These are phyloP conservation scores for Ceratobasidium sp. DNA, from an alignment of 1,284 basidiomycete species.

Conservation along the genomic window DNA sequence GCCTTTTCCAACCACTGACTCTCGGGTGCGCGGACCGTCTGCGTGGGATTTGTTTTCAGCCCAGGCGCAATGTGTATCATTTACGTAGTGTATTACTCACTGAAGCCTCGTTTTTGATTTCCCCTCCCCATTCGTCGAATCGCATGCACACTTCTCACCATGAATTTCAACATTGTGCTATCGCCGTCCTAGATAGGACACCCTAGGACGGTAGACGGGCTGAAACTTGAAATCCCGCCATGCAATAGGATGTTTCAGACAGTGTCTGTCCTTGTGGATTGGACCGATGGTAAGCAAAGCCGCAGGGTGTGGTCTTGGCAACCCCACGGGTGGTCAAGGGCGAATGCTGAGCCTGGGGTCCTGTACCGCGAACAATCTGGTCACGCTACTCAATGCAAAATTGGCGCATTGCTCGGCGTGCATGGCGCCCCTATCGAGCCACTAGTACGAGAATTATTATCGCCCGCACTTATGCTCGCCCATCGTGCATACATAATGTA, in stretches of 20 bases:
- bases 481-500: background rate
- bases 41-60: conserved; percentile 21
- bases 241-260: conserved; percentile 2
- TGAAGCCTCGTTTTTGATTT: conserved; percentile 3
- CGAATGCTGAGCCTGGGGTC: background rate
- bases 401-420: conserved; percentile 4
- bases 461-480: background rate
- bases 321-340: background rate
- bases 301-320: background rate
- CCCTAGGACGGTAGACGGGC: background rate
- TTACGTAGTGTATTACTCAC: conserved; percentile 28
- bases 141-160: background rate
- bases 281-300: background rate
- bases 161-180: background rate
- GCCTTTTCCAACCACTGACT: background rate
- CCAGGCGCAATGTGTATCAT: conserved; percentile 40
- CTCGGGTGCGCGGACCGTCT: conserved; percentile 42
- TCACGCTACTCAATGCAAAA: conserved; percentile 4
- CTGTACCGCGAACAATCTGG: background rate
- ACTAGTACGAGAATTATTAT: background rate
- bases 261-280: background rate
- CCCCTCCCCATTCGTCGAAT: too few relatives aligned
- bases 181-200: background rate
- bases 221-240: background rate
- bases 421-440: background rate